phyloP scores from a whole-genome alignment of 345 rosid species.

The Hibiscus trionum region DNA sequence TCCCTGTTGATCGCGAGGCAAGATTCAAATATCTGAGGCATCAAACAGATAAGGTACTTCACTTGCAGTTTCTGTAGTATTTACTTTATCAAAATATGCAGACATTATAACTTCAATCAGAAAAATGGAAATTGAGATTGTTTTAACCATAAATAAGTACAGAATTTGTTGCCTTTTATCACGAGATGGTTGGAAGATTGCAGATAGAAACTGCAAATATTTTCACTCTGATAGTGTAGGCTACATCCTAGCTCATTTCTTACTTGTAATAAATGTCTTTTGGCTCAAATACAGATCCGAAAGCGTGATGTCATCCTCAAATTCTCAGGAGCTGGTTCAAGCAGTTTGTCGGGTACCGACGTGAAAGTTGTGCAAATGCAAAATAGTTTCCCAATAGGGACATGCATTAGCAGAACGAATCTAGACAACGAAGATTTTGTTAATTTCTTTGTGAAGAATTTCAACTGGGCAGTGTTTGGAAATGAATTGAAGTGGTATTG shows the following conservation, averaged over 20 bases:
- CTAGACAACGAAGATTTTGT: constrained; percentile 89
- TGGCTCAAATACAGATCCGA: constrained; percentile 53
- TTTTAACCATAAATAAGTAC: background rate
- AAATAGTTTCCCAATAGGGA: constrained; percentile 74
- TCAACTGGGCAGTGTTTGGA: constrained; percentile 93
- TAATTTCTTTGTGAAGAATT: constrained; percentile 57
- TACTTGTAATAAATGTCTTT: background rate
- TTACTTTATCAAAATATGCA: background rate
- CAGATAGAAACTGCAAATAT: background rate
- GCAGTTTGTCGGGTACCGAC: constrained; percentile 30
- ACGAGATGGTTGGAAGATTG: background rate
- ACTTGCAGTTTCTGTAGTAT: constrained; percentile 1
- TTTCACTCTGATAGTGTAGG: background rate
- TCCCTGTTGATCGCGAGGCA: constrained; percentile 56
- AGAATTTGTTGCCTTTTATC: background rate
- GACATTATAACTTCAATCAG: background rate
- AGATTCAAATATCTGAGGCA: constrained; percentile 56
- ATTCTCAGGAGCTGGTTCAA: constrained; percentile 41
- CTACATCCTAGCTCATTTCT: background rate
- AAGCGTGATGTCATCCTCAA: constrained; percentile 70
- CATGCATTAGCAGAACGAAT: constrained; percentile 78
- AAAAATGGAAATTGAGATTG: background rate
- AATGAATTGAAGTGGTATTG: constrained; percentile 97
- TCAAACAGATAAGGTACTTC: constrained; percentile 58
- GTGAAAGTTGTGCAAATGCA: constrained; percentile 58